These are phyloP conservation scores for Jamesozyma jinghongensis DNA, from an alignment of 805 yeast species.

Conservation along the genomic window DNA sequence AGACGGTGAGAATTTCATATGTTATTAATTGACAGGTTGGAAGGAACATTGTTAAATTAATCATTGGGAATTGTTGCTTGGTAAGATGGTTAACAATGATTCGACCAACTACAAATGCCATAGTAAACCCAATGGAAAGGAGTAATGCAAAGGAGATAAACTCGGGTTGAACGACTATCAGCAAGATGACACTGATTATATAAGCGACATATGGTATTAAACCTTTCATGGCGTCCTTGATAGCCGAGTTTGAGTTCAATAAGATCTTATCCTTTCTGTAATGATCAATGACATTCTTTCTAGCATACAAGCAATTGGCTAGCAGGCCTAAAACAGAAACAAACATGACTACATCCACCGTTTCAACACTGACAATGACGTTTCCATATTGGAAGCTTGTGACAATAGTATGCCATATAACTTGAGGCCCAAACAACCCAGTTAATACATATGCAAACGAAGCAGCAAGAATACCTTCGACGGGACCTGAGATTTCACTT, in stretches of 20 bases:
- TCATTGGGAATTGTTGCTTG: conserved; percentile 61
- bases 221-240: conserved; percentile 39
- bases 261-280: conserved; percentile 30
- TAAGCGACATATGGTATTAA: conserved; percentile 60
- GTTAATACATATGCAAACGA: conserved; percentile 47
- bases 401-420: conserved; percentile 47
- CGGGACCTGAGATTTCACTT: conserved; percentile 84
- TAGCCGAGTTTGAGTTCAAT: conserved; percentile 16
- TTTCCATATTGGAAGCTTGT: conserved; percentile 17
- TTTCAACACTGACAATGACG: conserved; percentile 30
- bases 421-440: conserved; percentile 57
- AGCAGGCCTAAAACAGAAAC: conserved; percentile 47
- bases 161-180: conserved; percentile 43
- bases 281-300: conserved; percentile 45
- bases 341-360: conserved; percentile 43
- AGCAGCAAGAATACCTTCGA: conserved; percentile 77
- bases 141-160: conserved; percentile 47
- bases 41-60: conserved; percentile 61
- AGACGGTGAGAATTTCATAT: conserved; percentile 18
- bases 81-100: conserved; percentile 84
- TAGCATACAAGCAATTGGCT: conserved; percentile 62
- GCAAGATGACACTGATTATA: conserved; percentile 38
- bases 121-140: conserved; percentile 60
- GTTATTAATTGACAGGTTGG: conserved; percentile 42
- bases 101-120: conserved; percentile 85